Evolutionary conservation across 371 early-diverging fungal species (phyloP).

Genomic region (Apophysomyces ossiformis): DNA sequence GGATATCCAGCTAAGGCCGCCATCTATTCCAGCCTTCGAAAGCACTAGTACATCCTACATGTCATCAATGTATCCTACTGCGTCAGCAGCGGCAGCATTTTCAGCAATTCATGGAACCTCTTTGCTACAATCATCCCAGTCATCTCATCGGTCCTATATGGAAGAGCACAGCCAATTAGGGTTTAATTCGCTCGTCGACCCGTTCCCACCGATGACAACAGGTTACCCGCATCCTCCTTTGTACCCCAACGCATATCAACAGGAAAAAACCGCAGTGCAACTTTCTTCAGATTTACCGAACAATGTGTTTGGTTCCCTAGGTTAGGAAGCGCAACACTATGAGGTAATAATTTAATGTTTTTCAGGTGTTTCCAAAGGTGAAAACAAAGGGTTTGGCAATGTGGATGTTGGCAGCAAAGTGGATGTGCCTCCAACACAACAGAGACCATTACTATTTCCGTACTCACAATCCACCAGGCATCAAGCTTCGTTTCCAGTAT

Average conservation of each 20-base stretch:
- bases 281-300: not conserved
- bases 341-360: constrained; percentile 8
- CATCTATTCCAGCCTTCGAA: constrained; percentile 2
- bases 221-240: not conserved
- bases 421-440: not conserved
- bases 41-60: not conserved
- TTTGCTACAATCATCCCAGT: not conserved
- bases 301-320: constrained; percentile 7
- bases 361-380: constrained; percentile 1
- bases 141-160: not conserved
- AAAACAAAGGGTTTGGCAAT: not conserved
- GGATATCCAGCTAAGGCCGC: not conserved
- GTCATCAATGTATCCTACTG: not conserved
- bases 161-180: not conserved
- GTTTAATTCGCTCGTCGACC: constrained; percentile 3
- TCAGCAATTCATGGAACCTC: not conserved
- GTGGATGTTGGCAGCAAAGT: not conserved
- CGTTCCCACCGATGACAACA: not conserved
- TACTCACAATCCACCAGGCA: not conserved
- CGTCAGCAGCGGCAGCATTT: constrained; percentile 9
- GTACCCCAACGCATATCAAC: not conserved
- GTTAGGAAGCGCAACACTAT: not conserved
- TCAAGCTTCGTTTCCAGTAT: not conserved
- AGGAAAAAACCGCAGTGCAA: too few relatives aligned
- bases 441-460: not conserved